Evolutionary conservation across 495 filamentous ascomycete species (phyloP).

Genomic region (Gamarada debralockiae): DNA sequence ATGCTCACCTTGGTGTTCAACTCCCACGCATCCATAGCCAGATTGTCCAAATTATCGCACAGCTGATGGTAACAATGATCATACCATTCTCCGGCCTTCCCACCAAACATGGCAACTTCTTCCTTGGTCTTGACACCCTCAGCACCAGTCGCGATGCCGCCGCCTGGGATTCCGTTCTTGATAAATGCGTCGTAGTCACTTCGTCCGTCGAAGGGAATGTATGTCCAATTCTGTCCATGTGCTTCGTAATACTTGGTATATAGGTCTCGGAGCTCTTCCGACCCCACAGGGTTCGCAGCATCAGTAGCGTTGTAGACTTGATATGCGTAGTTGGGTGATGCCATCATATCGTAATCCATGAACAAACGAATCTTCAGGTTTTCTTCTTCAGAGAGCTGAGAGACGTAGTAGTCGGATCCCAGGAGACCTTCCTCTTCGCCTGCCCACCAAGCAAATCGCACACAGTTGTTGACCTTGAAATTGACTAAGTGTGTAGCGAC

Average conservation of each 20-base stretch:
- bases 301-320: slow-evolving; percentile 48
- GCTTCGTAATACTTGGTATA: slow-evolving; percentile 46
- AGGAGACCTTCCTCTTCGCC: slow-evolving; percentile 57
- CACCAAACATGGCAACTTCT: slow-evolving; percentile 48
- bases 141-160: slow-evolving; percentile 59
- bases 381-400: slow-evolving; percentile 40
- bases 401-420: slow-evolving; percentile 52
- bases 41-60: slow-evolving; percentile 46
- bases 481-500: slow-evolving; percentile 45
- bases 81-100: slow-evolving; percentile 45
- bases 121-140: slow-evolving; percentile 53
- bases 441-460: slow-evolving; percentile 55
- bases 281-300: slow-evolving; percentile 42
- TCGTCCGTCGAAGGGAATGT: slow-evolving; percentile 51
- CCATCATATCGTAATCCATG: slow-evolving; percentile 61
- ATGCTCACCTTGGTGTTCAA: slow-evolving; percentile 45
- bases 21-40: slow-evolving; percentile 49
- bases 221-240: slow-evolving; percentile 45
- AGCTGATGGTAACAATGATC: slow-evolving; percentile 55
- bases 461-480: slow-evolving; percentile 50
- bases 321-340: slow-evolving; percentile 49
- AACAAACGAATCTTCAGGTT: slow-evolving; percentile 52
- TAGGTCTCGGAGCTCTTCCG: slow-evolving; percentile 45
- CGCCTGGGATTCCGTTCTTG: slow-evolving; percentile 46
- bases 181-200: slow-evolving; percentile 57